Conservation (phyloP, 2,329 filamentous ascomycete genomes). For the Allantophomopsis lycopodina region DNA sequence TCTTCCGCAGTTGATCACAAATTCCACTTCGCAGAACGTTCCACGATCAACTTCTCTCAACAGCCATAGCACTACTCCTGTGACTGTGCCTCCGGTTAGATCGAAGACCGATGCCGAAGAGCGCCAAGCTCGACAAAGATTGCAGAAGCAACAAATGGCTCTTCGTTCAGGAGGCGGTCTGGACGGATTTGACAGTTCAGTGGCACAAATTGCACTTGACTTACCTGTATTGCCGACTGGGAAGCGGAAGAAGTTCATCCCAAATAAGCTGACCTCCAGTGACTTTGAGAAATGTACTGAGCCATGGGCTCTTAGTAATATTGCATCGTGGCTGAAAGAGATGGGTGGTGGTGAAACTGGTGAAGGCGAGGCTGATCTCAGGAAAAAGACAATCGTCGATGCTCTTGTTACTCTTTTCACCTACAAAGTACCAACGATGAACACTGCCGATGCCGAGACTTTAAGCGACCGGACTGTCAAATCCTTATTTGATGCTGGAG, state of each 20-base stretch:
- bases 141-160: constrained; percentile 34
- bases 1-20: constrained; percentile 27
- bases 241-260: constrained; percentile 71
- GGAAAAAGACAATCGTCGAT: constrained; percentile 72
- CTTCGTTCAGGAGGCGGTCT: constrained; percentile 36
- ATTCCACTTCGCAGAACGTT: constrained; percentile 26
- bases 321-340: constrained; percentile 74
- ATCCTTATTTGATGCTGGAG: constrained; percentile 66
- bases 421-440: constrained; percentile 94
- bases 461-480: constrained; percentile 66
- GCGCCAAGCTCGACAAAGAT: constrained; percentile 38
- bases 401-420: constrained; percentile 83
- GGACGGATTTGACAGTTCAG: constrained; percentile 41
- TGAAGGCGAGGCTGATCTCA: constrained; percentile 81
- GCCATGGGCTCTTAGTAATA: constrained; percentile 86
- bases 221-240: constrained; percentile 71
- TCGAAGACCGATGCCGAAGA: constrained; percentile 85
- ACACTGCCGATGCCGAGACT: constrained; percentile 88
- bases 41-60: constrained; percentile 71
- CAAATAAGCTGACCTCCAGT: constrained; percentile 63
- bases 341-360: constrained; percentile 42
- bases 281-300: constrained; percentile 80
- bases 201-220: constrained; percentile 48
- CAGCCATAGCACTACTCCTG: constrained; percentile 68
- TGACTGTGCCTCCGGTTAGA: constrained; percentile 67